phyloP scores from a whole-genome alignment of 208 protist species.

The Wallacemonas rigidus region DNA sequence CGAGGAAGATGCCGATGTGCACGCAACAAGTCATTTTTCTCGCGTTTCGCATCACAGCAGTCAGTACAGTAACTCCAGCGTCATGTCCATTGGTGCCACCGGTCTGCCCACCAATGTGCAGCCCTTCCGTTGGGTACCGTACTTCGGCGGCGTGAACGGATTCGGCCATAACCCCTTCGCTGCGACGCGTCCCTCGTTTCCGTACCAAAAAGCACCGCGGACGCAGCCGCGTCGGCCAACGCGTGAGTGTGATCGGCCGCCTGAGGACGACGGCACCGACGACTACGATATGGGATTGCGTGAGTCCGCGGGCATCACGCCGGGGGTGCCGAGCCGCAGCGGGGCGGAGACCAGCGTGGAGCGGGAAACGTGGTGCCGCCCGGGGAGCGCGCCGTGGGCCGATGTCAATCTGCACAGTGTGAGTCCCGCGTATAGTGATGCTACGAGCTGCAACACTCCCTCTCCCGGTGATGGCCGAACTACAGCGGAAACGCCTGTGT shows the following conservation, averaged over 20 bases:
- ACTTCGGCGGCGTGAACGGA: constrained; percentile 25
- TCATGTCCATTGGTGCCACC: constrained; percentile 34
- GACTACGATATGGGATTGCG: constrained; percentile 11
- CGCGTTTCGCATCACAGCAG: constrained; percentile 9
- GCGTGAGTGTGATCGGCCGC: not conserved
- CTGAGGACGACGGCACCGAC: not conserved
- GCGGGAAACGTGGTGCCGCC: not conserved
- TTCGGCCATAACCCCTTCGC: constrained; percentile 36
- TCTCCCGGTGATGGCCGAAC: constrained; percentile 9
- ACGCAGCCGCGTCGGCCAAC: not conserved
- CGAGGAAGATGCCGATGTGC: constrained; percentile 8
- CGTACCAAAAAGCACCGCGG: not conserved
- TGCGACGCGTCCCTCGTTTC: not conserved
- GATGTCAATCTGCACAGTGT: not conserved
- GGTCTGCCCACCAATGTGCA: constrained; percentile 27
- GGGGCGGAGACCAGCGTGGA: not conserved
- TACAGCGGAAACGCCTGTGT: not conserved
- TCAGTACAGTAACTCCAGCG: constrained; percentile 18
- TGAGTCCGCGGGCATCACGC: not conserved
- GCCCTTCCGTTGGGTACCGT: constrained; percentile 49
- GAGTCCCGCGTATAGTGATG: not conserved
- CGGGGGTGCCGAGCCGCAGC: not conserved
- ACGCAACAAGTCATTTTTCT: not conserved
- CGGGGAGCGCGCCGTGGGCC: not conserved
- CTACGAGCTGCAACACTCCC: constrained; percentile 17